A percentile compares a stretch with the other conserved stretches of the same genome.
Evolutionary conservation across 2,329 filamentous ascomycete genomes (phyloP).

Genomic region (Ophiocordyceps camponoti-leonardi): DNA sequence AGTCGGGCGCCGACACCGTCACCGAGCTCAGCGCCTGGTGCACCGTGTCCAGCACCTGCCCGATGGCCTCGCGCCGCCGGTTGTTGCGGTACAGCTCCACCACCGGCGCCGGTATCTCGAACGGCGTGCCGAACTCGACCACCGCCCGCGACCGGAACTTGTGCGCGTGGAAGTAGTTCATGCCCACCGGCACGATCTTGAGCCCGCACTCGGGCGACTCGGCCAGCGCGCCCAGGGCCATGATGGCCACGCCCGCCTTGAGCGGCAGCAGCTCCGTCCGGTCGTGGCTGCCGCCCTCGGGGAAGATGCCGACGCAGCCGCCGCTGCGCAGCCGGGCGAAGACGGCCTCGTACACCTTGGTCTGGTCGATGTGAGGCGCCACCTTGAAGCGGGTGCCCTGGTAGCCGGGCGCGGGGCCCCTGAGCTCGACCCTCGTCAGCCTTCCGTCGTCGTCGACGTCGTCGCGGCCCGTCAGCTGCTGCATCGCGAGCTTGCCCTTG

Average conservation of each 20-base stretch:
- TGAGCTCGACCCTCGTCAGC: constrained; percentile 36
- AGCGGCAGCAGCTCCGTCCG: constrained; percentile 78
- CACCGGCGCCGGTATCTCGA: constrained; percentile 67
- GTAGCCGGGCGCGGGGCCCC: constrained; percentile 42
- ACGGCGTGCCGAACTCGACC: constrained; percentile 81
- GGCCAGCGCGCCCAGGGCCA: constrained; percentile 82
- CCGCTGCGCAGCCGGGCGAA: constrained; percentile 67
- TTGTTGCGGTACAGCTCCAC: constrained; percentile 74
- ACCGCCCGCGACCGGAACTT: constrained; percentile 95
- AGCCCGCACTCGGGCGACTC: constrained; percentile 74
- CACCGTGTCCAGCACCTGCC: constrained; percentile 67
- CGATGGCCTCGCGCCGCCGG: constrained; percentile 73
- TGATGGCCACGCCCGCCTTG: constrained; percentile 94
- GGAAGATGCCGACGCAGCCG: constrained; percentile 91
- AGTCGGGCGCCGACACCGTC: constrained; percentile 83
- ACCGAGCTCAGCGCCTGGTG: constrained; percentile 74
- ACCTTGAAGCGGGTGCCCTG: constrained; percentile 70
- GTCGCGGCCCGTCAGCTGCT: constrained; percentile 66
- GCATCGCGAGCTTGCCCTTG: constrained; percentile 55
- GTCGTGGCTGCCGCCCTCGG: constrained; percentile 91
- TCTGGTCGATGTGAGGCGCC: constrained; percentile 88
- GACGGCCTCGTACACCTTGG: constrained; percentile 81
- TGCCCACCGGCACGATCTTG: constrained; percentile 89
- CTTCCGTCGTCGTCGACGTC: constrained; percentile 52
- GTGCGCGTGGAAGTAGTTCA: constrained; percentile 99